Percentiles rank a stretch among this genome's conserved stretches.
These are phyloP conservation scores for Casuarina equisetifolia DNA, from an alignment of 306 rosid genomes.

Conservation along the genomic window DNA sequence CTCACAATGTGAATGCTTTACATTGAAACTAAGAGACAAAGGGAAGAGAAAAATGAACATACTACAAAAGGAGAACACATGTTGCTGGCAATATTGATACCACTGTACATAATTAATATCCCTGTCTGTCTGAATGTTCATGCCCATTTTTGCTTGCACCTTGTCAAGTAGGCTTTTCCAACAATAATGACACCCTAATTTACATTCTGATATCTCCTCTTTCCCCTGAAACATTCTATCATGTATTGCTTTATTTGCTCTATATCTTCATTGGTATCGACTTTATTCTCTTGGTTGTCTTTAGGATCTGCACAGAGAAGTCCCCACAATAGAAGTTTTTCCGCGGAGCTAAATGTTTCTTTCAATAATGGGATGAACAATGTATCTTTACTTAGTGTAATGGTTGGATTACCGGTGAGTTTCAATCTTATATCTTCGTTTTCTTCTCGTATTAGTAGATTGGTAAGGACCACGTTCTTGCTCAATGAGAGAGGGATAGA, in stretches of 20 bases:
- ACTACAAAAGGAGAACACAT: neutral
- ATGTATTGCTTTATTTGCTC: neutral
- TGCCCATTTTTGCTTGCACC: too few species aligned
- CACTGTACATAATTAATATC: neutral
- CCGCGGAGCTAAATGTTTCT: conserved; percentile 24
- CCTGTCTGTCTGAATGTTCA: too few species aligned
- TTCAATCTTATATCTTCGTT: neutral
- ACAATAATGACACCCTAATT: neutral
- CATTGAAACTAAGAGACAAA: too few species aligned
- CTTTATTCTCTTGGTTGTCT: neutral
- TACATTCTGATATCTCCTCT: neutral
- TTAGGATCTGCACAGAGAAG: conserved; percentile 51
- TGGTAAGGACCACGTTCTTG: neutral
- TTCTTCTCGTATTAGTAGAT: neutral
- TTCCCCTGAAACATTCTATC: neutral
- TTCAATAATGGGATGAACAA: conserved; percentile 38
- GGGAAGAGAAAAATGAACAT: neutral
- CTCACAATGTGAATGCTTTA: too few species aligned
- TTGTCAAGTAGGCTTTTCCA: too few species aligned
- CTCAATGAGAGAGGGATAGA: neutral
- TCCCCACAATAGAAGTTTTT: conserved; percentile 15
- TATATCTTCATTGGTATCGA: neutral
- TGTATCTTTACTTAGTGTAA: conserved; percentile 49
- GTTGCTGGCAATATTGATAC: neutral
- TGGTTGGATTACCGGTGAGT: conserved; percentile 52